Conservation (phyloP, 2,329 filamentous ascomycete genomes). For the Curvularia eragrostidis region DNA sequence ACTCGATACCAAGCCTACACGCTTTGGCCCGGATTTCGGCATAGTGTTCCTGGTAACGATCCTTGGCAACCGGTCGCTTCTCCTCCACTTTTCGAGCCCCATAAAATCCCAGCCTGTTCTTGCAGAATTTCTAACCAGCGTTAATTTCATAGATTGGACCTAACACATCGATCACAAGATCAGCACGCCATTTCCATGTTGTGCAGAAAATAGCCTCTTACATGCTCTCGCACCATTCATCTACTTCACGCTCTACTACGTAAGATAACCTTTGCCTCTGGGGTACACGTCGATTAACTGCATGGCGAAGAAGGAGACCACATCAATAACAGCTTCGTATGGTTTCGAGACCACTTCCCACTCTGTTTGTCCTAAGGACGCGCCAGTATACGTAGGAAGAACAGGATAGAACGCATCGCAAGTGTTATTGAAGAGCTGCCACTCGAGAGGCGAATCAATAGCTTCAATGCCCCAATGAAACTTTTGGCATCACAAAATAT, state of each 20-base stretch:
- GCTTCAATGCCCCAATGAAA: conserved; percentile 14
- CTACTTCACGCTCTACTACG: conserved; percentile 29
- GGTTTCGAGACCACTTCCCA: conserved; percentile 56
- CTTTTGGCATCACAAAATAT: conserved; percentile 10
- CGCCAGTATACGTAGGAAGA: conserved; percentile 9
- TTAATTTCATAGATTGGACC: conserved; percentile 6
- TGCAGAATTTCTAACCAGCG: conserved; percentile 10
- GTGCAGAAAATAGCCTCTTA: conserved; percentile 22
- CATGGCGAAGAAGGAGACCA: conserved; percentile 28
- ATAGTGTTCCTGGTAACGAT: conserved; percentile 19
- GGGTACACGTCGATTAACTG: conserved; percentile 37
- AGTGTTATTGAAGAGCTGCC: conserved; percentile 6
- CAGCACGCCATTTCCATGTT: conserved; percentile 7
- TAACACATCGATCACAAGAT: conserved; percentile 11
- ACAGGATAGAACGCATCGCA: conserved; percentile 10
- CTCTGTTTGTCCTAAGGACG: conserved; percentile 44
- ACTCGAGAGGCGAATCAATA: conserved; percentile 11
- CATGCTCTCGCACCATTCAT: conserved; percentile 33
- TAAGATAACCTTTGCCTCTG: conserved; percentile 37
- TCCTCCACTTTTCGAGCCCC: conserved; percentile 2
- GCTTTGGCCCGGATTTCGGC: conserved; percentile 19
- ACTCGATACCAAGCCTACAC: too few relatives aligned
- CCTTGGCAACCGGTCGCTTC: conserved; percentile 14
- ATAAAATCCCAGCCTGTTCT: conserved; percentile 14
- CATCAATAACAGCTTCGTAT: conserved; percentile 44